These are phyloP conservation scores for Cytospora paraplurivora DNA, from an alignment of 2,329 filamentous ascomycete species.

Conservation along the genomic window DNA sequence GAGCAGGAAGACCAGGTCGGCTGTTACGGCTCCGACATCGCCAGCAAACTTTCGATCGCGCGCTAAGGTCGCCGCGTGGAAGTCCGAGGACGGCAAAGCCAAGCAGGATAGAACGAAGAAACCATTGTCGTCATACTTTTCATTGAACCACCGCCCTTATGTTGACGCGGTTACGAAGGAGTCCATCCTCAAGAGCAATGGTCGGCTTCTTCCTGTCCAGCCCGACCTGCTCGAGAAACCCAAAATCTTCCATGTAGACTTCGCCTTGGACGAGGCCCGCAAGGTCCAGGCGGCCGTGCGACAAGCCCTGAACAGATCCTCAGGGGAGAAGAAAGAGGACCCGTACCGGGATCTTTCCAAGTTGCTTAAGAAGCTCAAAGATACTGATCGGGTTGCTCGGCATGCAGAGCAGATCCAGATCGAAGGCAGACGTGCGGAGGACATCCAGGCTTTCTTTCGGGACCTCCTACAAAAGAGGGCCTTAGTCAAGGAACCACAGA, in stretches of 20 bases:
- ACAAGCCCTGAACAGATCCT: slow-evolving; percentile 20
- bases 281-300: slow-evolving; percentile 14
- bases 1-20: slow-evolving; percentile 31
- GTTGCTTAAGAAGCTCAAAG: slow-evolving; percentile 25
- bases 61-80: slow-evolving; percentile 30
- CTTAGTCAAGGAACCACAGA: slow-evolving; percentile 28
- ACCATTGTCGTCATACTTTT: slow-evolving; percentile 13
- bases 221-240: slow-evolving; percentile 19
- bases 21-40: slow-evolving; percentile 15
- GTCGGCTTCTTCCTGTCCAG: slow-evolving; percentile 25
- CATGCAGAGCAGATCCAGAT: slow-evolving; percentile 13
- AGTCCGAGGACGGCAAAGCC: slow-evolving; percentile 22
- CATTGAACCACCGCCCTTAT: slow-evolving; percentile 34
- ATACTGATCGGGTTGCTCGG: not conserved
- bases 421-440: slow-evolving; percentile 35
- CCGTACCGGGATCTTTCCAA: slow-evolving; percentile 28
- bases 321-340: slow-evolving; percentile 25
- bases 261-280: slow-evolving; percentile 43
- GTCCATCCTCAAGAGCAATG: slow-evolving; percentile 28
- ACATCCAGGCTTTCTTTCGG: slow-evolving; percentile 42
- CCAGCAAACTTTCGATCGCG: slow-evolving; percentile 27
- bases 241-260: slow-evolving; percentile 49
- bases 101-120: not conserved
- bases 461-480: slow-evolving; percentile 38
- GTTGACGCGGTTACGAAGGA: slow-evolving; percentile 28